These are phyloP conservation scores for Candida mesenterica DNA, from an alignment of 1,139 yeast genomes.

Conservation along the genomic window DNA sequence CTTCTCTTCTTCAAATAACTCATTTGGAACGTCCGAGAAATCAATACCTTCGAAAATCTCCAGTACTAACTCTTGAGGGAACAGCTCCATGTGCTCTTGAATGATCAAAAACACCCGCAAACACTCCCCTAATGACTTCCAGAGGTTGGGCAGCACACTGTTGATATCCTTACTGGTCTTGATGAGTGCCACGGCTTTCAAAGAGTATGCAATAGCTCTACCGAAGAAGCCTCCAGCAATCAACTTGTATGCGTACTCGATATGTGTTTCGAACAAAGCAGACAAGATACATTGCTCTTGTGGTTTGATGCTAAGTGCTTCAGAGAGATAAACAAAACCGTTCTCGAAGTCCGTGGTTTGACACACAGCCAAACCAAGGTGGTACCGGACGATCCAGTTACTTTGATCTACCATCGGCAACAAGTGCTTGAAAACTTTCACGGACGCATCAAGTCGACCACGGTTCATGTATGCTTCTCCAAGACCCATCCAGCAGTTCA, in stretches of 20 bases:
- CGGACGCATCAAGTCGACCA: conserved; percentile 85
- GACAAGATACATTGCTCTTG: conserved; percentile 56
- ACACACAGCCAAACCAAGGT: conserved; percentile 62
- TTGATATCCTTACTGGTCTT: conserved; percentile 37
- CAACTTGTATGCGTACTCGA: conserved; percentile 53
- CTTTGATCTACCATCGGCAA: conserved; percentile 44
- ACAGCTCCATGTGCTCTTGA: conserved; percentile 38
- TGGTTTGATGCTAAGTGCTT: conserved; percentile 44
- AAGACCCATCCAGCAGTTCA: conserved; percentile 85
- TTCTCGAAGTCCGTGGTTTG: conserved; percentile 39
- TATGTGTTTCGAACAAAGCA: conserved; percentile 57
- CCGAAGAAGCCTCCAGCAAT: conserved; percentile 64
- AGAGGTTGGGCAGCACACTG: conserved; percentile 44
- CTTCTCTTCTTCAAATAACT: conserved; percentile 8
- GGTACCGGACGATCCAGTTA: conserved; percentile 60
- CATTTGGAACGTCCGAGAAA: background rate
- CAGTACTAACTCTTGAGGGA: conserved; percentile 44
- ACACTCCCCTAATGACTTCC: conserved; percentile 55
- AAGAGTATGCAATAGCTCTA: conserved; percentile 42
- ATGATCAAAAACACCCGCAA: conserved; percentile 44
- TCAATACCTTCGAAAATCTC: conserved; percentile 29
- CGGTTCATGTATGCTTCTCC: conserved; percentile 89
- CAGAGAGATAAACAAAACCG: conserved; percentile 31
- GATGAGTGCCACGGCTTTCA: conserved; percentile 52
- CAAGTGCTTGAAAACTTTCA: conserved; percentile 75